Evolutionary conservation across 176 grass and related monocot species (phyloP), one percentile per base, ranked within the genome.

Genomic region (Pontederia crassipes): DNA sequence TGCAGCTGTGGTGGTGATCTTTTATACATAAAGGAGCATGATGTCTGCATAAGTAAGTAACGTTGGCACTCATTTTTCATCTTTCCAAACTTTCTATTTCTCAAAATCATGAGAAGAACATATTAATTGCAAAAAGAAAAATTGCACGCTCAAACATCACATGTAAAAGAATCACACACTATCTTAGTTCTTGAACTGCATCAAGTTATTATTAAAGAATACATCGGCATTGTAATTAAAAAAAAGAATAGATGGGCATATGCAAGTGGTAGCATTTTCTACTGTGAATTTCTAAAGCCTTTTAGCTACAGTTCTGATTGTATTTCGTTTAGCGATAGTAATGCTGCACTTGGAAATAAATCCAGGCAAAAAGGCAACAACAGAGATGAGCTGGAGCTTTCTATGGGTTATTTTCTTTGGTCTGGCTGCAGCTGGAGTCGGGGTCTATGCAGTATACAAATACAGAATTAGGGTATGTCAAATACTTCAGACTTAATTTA

Each of bases 11-110:
- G 77, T 49, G 77, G 77, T 62, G 85, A 82, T 66, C 57, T 95
- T 65, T 74, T 98, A 58, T 98, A 98, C 65, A 98, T 98, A 46
- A 88, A 72, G 72, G 93, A 98, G 59, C 87, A 98, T 62, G 87
- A 98, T 76, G 81, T 87, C 68, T 98, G 93, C 77, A 91, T 98
- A 80, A 98, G 93, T 98, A 74, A 57, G 79, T 46, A 66, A 28
- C 53, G 62, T 49, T 17, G 51, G 9, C 63, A 10, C 28, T 15
- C 45, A 32, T 14, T 50, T n/a, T 40, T 0, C 32, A 40, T 40
- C 32, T 40, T 7, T 40, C 32, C 32, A 40, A 40, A 40, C 6
- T 4, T 40, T 3, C 32, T 68, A 26, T 52, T 48, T 47, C 49
- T 71, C 28, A n/a, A 58, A 51, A 28, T 26, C 52, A 3, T 28